Base-by-base conservation (phyloP, 305 asterid genomes). In the Fraxinus nigra region DNA sequence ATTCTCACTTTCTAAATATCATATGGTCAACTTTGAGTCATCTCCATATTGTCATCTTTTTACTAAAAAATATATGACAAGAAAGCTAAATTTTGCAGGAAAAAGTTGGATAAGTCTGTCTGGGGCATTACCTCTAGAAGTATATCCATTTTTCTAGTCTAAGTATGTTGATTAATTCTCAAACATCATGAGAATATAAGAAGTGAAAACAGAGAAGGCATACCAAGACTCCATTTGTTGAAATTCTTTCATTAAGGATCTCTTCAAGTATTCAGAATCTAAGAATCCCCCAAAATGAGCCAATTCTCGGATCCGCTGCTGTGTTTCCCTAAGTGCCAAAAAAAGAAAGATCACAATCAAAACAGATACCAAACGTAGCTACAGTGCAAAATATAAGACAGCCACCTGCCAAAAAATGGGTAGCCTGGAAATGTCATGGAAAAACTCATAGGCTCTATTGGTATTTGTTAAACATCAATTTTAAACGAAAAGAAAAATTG, bases 201-300 rank as follows among this genome's bases (percentile, higher is more conserved):
- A 40, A 79, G 80, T 82, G 75, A 77, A 33, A 81, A 72, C 61
- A 32, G 43, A 14, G n/a, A 82, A 77, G 79, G 43, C 79, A 81
- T 87, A 95, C 99, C 98, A 88, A 81, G 87, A 86, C 85, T 90
- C 90, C 93, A 93, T 84, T 85, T 91, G 95, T 85, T 82, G 95
- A 87, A 92, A 96, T 88, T 90, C 98, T 85, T 89, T 87, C 65
- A 92, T 90, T 82, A 96, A 87, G 75, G 99, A 90, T 88, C 98
- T 89, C 83, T 78, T 87, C 93, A 96, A 85, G 90, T 86, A 93
- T 46, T 85, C 93, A 48, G 90, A 78, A 89, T 94, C 98, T 84
- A 89, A 88, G 89, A 94, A 94, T 63, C 99, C 98, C 83, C 99
- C 98, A 85, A 96, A 93, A 84, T 82, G 90, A 86, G 87, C 87